Evolutionary conservation across 2,329 filamentous ascomycete species (phyloP).

Genomic region (Diaporthe australafricana): DNA sequence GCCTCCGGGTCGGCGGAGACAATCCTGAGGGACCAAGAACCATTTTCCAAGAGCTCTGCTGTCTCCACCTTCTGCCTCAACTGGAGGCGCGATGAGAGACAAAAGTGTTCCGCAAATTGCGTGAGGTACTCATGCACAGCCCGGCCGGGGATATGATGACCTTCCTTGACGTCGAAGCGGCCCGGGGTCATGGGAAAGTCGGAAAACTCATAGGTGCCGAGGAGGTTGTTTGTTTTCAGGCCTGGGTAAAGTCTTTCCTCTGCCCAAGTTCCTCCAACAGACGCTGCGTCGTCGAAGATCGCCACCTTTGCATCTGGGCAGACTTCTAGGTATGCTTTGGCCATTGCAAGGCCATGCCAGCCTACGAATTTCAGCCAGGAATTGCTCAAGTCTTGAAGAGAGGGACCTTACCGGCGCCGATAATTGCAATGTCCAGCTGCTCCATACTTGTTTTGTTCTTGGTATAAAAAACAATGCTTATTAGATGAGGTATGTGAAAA

Average conservation of each 20-base stretch:
- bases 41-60: background rate
- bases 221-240: conserved; percentile 79
- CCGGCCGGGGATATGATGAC: conserved; percentile 60
- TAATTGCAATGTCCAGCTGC: too few species aligned
- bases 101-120: conserved; percentile 57
- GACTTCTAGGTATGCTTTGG: conserved; percentile 8
- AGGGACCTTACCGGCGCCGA: too few species aligned
- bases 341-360: conserved; percentile 5
- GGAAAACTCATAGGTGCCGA: conserved; percentile 78
- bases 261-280: conserved; percentile 61
- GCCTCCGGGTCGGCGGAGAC: too few species aligned
- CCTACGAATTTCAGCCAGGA: background rate
- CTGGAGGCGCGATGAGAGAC: conserved; percentile 41
- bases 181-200: conserved; percentile 77
- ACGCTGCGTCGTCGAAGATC: background rate
- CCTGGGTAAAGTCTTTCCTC: conserved; percentile 74
- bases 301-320: background rate
- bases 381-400: too few species aligned
- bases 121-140: conserved; percentile 61
- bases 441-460: too few species aligned
- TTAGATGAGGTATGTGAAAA: too few species aligned
- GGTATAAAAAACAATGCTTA: too few species aligned
- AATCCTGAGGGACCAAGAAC: background rate
- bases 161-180: conserved; percentile 58
- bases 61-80: background rate